Base-by-base conservation (phyloP, 805 yeast species). In the Dipodascopsis uninucleata region DNA sequence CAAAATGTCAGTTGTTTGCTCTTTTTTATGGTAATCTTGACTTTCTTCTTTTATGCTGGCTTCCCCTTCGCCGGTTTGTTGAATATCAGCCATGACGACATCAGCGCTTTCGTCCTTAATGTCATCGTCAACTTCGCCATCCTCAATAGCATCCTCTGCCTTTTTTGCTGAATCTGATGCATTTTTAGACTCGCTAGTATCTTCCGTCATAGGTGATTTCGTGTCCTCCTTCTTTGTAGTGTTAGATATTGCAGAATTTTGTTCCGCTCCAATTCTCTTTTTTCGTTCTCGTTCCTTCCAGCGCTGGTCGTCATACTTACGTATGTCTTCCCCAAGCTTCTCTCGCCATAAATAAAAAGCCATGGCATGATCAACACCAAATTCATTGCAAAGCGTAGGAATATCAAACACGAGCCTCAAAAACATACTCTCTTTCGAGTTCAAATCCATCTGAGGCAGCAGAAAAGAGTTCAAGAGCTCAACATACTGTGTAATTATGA, bases 261-360 rank as follows among this genome's bases (percentile, higher is more conserved):
- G n/a, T 25, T 16, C 14, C 22, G 23, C 28, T 45, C 28, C 31
- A 16, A 28, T 28, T 31, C 40, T 45, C 7, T 39, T 52, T 3
- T 39, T 54, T 7, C 59, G 62, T 23, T 7, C 28, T 34, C 21
- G 33, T 40, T 36, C 44, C 41, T 36, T 32, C 41, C 44, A 31
- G n/a, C 29, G 22, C 23, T 20, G 34, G 9, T 40, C 36, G 3
- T 66, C 61, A 42, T 58, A 45, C 38, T 49, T 49, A 14, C 62
- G 49, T n/a, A 60, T 45, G 16, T 56, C 70, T 55, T 72, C 53
- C 16, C 60, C 57, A 5, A 63, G 41, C 21, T 45, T 46, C 22
- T 51, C 53, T 4, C 96, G 73, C 95, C 95, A 87, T 1, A 86
- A 58, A 50, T 81, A 85, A 65, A 85, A 86, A 0, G 80, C 80